Conservation (phyloP, 2,329 filamentous ascomycete species). For the Ilyonectria sp. region DNA sequence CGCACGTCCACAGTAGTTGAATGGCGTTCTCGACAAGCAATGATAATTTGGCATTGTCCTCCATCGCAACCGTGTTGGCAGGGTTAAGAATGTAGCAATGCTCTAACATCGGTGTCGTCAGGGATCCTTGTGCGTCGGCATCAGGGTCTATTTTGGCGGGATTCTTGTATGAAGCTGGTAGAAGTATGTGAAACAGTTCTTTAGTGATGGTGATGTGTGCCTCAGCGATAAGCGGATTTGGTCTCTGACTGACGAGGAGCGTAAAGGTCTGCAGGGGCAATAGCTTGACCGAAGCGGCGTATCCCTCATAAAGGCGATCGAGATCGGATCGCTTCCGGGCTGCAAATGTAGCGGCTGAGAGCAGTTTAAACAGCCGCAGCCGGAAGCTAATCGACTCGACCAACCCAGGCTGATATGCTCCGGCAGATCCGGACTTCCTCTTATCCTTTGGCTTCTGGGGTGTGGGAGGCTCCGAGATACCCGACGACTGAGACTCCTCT, state of each 20-base stretch:
- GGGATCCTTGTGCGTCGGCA: conserved; percentile 54
- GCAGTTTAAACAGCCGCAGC: conserved; percentile 73
- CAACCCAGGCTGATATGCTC: conserved; percentile 47
- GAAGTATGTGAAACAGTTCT: conserved; percentile 61
- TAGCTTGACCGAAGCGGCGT: conserved; percentile 70
- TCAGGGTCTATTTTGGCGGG: conserved; percentile 58
- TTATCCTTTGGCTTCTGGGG: conserved; percentile 56
- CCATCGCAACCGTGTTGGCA: conserved; percentile 71
- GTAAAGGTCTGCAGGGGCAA: conserved; percentile 72
- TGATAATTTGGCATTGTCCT: conserved; percentile 82
- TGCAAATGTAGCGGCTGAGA: conserved; percentile 64
- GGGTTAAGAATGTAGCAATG: conserved; percentile 76
- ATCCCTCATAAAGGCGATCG: conserved; percentile 71
- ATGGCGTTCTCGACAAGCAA: conserved; percentile 77
- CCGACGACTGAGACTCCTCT: conserved; percentile 67
- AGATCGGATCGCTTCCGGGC: conserved; percentile 61
- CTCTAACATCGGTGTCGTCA: conserved; percentile 64
- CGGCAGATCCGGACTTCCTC: conserved; percentile 40
- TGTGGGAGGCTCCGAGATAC: conserved; percentile 62
- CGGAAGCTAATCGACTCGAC: conserved; percentile 73
- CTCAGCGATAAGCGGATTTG: conserved; percentile 54
- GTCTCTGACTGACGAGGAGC: conserved; percentile 62
- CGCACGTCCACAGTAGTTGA: conserved; percentile 63
- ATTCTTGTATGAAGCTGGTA: conserved; percentile 58
- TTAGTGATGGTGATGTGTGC: conserved; percentile 63